These are phyloP conservation scores for Lachancea waltii DNA, from an alignment of 805 yeast genomes.

Conservation along the genomic window DNA sequence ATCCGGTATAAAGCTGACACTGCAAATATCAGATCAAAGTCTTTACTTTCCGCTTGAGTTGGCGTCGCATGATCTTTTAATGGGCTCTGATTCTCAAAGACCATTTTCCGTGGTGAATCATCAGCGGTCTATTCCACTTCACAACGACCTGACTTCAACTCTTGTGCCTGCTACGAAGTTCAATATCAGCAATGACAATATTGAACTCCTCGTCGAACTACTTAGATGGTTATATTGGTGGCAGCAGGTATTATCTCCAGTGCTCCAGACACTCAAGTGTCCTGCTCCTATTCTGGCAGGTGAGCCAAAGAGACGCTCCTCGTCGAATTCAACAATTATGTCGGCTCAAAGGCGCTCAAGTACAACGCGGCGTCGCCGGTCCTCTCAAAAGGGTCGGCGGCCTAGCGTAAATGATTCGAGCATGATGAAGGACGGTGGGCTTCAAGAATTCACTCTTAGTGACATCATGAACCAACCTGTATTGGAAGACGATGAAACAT, in stretches of 20 bases:
- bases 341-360: slow-evolving; percentile 13
- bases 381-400: slow-evolving; percentile 25
- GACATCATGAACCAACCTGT: slow-evolving; percentile 29
- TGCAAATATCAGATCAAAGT: slow-evolving; percentile 17
- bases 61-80: slow-evolving; percentile 20
- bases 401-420: slow-evolving; percentile 29
- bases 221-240: slow-evolving; percentile 31
- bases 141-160: slow-evolving; percentile 28
- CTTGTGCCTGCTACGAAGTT: slow-evolving; percentile 21
- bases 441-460: slow-evolving; percentile 29
- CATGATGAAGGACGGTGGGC: slow-evolving; percentile 31
- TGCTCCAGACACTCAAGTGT: slow-evolving; percentile 3
- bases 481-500: slow-evolving; percentile 16
- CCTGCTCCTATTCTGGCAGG: slow-evolving; percentile 1
- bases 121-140: slow-evolving; percentile 11
- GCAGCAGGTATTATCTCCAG: slow-evolving; percentile 4
- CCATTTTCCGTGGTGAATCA: slow-evolving; percentile 6
- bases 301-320: slow-evolving; percentile 4
- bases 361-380: slow-evolving; percentile 21
- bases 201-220: slow-evolving; percentile 24
- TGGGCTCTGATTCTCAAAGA: slow-evolving; percentile 5
- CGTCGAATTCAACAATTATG: slow-evolving; percentile 4
- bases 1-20: slow-evolving; percentile 22
- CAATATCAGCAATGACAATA: slow-evolving; percentile 28
- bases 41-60: slow-evolving; percentile 25